phyloP scores from a whole-genome alignment of 2,329 filamentous ascomycete species.

The Trichothecium sympodiale region DNA sequence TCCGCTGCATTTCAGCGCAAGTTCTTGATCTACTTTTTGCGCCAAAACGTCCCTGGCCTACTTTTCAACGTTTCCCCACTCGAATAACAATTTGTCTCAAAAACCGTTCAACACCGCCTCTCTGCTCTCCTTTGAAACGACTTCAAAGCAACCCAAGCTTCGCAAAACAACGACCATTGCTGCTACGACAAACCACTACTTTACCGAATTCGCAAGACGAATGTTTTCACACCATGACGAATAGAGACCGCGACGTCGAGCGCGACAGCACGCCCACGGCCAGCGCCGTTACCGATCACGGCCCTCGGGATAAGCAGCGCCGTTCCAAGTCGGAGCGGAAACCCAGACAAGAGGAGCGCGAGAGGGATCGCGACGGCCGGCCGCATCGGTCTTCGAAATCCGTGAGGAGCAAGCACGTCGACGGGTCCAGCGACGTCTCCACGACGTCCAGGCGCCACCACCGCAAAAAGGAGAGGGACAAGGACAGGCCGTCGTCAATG shows the following conservation, averaged over 20 bases:
- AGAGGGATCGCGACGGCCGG: slow-evolving; percentile 18
- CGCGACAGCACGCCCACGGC: slow-evolving; percentile 9
- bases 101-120: too few relatives aligned
- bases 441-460: slow-evolving; percentile 22
- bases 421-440: slow-evolving; percentile 28
- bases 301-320: slow-evolving; percentile 23
- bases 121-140: too few relatives aligned
- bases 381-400: slow-evolving; percentile 29
- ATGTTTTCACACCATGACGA: slow-evolving; percentile 25
- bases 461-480: slow-evolving; percentile 17
- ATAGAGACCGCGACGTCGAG: slow-evolving; percentile 30
- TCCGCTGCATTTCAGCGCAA: too few relatives aligned
- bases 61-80: too few relatives aligned
- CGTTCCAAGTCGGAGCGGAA: slow-evolving; percentile 28
- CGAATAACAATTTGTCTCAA: too few relatives aligned
- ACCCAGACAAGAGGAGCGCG: slow-evolving; percentile 16
- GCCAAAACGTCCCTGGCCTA: too few relatives aligned
- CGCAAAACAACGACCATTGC: too few relatives aligned
- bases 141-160: too few relatives aligned
- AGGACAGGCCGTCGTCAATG: slow-evolving; percentile 25
- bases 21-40: too few relatives aligned
- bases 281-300: slow-evolving; percentile 18
- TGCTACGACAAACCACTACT: too few relatives aligned
- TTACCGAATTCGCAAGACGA: too few relatives aligned
- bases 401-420: slow-evolving; percentile 27